A percentile compares a stretch with the other conserved stretches of the same genome.
These are phyloP conservation scores for Articulospora tetracladia DNA, from an alignment of 495 filamentous ascomycete species.

Conservation along the genomic window DNA sequence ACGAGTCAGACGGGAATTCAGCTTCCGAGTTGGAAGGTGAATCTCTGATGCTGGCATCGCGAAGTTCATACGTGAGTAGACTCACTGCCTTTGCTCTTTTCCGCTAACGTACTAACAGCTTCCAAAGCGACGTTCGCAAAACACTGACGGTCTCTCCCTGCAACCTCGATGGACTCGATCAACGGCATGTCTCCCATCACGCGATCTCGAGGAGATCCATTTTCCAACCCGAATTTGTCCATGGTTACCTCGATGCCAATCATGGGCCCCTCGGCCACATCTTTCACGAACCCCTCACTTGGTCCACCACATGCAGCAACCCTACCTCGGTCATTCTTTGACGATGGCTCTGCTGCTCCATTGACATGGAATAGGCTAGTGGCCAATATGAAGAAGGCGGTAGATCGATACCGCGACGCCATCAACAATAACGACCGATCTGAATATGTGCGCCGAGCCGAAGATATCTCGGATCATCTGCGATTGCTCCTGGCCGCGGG, in stretches of 20 bases:
- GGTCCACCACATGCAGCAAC: constrained; percentile 53
- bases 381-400: constrained; percentile 82
- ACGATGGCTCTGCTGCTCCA: constrained; percentile 69
- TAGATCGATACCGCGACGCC: constrained; percentile 83
- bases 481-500: constrained; percentile 91
- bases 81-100: background rate
- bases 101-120: constrained; percentile 22
- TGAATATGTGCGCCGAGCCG: constrained; percentile 86
- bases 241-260: constrained; percentile 45
- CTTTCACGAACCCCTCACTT: constrained; percentile 56
- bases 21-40: constrained; percentile 81
- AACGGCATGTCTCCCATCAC: constrained; percentile 52
- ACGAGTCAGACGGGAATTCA: constrained; percentile 70
- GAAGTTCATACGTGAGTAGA: constrained; percentile 46
- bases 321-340: constrained; percentile 78
- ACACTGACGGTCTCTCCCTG: constrained; percentile 77
- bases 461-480: constrained; percentile 96
- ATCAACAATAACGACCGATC: constrained; percentile 75
- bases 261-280: constrained; percentile 59
- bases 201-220: constrained; percentile 40
- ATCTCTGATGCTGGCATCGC: constrained; percentile 42
- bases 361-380: constrained; percentile 86
- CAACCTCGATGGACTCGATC: constrained; percentile 89
- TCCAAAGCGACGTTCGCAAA: constrained; percentile 54
- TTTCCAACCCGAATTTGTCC: constrained; percentile 44